These are phyloP conservation scores for Seiridium unicorne DNA, from an alignment of 2,329 filamentous ascomycete genomes.

Conservation along the genomic window DNA sequence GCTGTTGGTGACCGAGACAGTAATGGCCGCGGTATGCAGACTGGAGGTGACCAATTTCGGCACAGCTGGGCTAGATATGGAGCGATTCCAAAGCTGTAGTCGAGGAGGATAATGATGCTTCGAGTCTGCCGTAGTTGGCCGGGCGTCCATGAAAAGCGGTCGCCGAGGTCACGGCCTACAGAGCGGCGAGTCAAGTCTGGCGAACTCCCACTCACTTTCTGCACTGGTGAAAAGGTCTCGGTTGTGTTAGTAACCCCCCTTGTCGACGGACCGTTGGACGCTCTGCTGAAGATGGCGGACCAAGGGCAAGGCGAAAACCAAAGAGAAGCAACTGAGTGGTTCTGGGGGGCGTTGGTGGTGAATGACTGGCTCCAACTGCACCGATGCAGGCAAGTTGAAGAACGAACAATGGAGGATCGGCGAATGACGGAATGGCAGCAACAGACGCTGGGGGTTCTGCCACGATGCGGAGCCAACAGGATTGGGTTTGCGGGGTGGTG, in stretches of 20 bases:
- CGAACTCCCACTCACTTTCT: slow-evolving; percentile 1
- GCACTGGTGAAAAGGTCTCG: neutral
- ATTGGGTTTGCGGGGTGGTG: neutral
- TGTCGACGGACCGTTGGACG: neutral
- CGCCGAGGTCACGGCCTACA: slow-evolving; percentile 9
- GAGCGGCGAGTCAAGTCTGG: neutral
- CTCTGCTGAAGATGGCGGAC: neutral
- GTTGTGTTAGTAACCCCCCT: neutral
- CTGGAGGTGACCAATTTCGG: slow-evolving; percentile 25
- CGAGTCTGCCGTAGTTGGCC: slow-evolving; percentile 46
- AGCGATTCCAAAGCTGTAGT: slow-evolving; percentile 36
- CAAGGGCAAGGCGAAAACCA: neutral
- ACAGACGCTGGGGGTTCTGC: neutral
- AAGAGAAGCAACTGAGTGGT: neutral
- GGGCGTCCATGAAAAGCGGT: slow-evolving; percentile 49
- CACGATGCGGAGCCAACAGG: neutral
- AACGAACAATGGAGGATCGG: neutral
- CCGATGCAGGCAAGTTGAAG: neutral
- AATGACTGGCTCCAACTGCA: neutral
- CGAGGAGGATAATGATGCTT: slow-evolving; percentile 45
- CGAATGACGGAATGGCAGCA: neutral
- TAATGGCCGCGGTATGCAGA: slow-evolving; percentile 12
- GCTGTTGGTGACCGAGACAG: slow-evolving; percentile 2
- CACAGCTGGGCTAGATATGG: slow-evolving; percentile 30
- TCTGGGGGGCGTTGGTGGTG: neutral